A percentile compares a stretch with the other conserved stretches of the same genome.
Conservation (phyloP, 2,329 filamentous ascomycete species). For the Aspergillus luchuensis region DNA sequence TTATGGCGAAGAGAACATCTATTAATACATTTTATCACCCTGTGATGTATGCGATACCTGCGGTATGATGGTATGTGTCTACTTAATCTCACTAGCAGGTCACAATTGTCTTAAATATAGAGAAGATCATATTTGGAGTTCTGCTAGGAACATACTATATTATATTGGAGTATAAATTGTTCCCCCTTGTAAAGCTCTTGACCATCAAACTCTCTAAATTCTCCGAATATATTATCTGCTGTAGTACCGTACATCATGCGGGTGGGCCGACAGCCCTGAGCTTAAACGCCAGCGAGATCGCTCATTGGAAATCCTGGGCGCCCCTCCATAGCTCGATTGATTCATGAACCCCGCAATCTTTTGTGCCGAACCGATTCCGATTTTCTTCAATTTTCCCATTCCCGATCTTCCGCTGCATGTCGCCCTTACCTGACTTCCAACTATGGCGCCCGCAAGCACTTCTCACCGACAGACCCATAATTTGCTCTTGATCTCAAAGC, state of each 20-base stretch:
- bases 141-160: too few relatives aligned
- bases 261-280: constrained; percentile 31
- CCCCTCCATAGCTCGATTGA: constrained; percentile 15
- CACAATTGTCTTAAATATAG: too few relatives aligned
- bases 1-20: too few relatives aligned
- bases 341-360: constrained; percentile 19
- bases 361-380: constrained; percentile 1
- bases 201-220: too few relatives aligned
- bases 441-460: constrained; percentile 41
- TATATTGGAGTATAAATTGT: too few relatives aligned
- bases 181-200: too few relatives aligned
- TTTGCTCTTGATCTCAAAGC: constrained; percentile 76
- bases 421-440: not conserved
- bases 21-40: too few relatives aligned
- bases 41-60: too few relatives aligned
- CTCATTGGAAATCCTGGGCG: constrained; percentile 31
- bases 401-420: not conserved
- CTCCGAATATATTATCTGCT: too few relatives aligned
- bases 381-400: not conserved
- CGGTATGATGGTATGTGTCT: too few relatives aligned
- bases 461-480: constrained; percentile 79
- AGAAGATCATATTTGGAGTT: too few relatives aligned
- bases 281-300: constrained; percentile 24
- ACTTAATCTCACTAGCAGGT: too few relatives aligned
- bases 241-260: not conserved